phyloP scores from a whole-genome alignment of 352 stramenopile species.

The Vaucheria bursata region DNA sequence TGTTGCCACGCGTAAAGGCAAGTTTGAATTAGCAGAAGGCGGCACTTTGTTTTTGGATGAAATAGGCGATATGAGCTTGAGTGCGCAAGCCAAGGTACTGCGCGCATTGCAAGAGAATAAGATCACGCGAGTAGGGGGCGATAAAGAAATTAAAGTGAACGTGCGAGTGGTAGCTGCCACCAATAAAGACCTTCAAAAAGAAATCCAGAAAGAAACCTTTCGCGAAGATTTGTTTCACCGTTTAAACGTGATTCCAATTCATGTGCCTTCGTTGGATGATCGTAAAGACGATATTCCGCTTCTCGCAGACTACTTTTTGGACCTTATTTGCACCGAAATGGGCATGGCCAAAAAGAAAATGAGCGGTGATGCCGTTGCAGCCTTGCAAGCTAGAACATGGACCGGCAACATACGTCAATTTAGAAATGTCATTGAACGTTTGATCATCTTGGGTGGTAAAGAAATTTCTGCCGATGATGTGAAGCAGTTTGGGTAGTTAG shows the following conservation, averaged over 20 bases:
- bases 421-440: no score
- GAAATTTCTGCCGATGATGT: no score
- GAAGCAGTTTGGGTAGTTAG: no score
- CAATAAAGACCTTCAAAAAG: background rate
- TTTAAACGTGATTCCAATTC: background rate
- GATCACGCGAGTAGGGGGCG: background rate
- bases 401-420: no score
- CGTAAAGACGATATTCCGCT: background rate
- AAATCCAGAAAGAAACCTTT: background rate
- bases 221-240: background rate
- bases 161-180: background rate
- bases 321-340: no score
- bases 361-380: no score
- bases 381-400: no score
- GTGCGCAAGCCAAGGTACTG: background rate
- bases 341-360: no score
- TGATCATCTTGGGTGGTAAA: no score
- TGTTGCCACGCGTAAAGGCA: background rate
- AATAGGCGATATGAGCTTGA: background rate
- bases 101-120: background rate
- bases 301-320: background rate
- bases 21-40: background rate
- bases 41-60: background rate
- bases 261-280: background rate
- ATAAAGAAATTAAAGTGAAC: background rate